Evolutionary conservation across 345 rosid species (phyloP).

Genomic region (Boechera retrofracta): DNA sequence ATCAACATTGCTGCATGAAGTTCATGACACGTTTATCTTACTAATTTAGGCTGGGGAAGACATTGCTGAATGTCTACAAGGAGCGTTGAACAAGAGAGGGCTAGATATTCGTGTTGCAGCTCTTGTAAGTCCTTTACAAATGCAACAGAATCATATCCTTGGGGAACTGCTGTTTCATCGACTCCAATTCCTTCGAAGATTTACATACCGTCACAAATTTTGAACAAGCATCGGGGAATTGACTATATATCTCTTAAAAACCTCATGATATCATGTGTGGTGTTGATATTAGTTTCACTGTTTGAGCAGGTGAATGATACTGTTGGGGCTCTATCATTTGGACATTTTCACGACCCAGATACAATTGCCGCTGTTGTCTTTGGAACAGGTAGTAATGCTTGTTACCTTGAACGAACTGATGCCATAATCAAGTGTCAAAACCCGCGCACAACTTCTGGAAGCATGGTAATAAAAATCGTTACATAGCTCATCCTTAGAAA

Average conservation of each 20-base stretch:
- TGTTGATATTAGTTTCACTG: constrained; percentile 25
- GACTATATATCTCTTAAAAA: background rate
- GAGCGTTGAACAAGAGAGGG: constrained; percentile 63
- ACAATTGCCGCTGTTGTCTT: constrained; percentile 92
- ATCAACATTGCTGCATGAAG: constrained; percentile 6
- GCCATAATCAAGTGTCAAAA: constrained; percentile 92
- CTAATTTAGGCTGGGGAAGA: constrained; percentile 75
- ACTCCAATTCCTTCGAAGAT: background rate
- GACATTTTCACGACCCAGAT: constrained; percentile 86
- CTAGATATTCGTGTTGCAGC: constrained; percentile 70
- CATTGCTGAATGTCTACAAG: constrained; percentile 64
- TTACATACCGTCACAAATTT: background rate
- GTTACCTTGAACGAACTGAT: constrained; percentile 90
- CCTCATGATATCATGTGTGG: constrained; percentile 15
- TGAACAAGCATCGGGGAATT: background rate
- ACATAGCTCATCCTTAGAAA: background rate
- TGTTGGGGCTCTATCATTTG: constrained; percentile 90
- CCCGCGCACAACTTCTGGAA: constrained; percentile 76
- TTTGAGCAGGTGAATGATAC: constrained; percentile 85
- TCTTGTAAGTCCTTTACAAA: constrained; percentile 58
- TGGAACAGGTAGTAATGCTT: constrained; percentile 95
- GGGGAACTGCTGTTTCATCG: constrained; percentile 16
- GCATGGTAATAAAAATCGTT: constrained; percentile 65
- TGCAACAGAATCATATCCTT: constrained; percentile 3
- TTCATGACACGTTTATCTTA: constrained; percentile 30